Percentiles rank a stretch among this genome's conserved stretches.
These are phyloP conservation scores for Piper betle DNA, from an alignment of 164 flowering plant species.

Conservation along the genomic window DNA sequence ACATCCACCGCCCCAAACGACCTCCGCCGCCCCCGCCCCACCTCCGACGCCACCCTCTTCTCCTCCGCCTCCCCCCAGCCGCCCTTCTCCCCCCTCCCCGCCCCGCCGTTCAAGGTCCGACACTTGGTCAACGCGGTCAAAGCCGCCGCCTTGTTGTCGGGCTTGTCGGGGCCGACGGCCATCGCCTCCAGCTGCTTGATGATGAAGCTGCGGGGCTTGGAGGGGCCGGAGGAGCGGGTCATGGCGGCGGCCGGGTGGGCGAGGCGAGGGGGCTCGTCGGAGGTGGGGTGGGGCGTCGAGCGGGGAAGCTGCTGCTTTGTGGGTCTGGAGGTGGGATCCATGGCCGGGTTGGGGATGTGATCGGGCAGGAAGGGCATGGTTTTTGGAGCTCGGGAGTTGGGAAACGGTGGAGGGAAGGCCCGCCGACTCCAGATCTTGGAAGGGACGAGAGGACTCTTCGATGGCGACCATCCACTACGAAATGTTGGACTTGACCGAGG, in stretches of 20 bases:
- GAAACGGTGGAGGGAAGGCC: too few relatives aligned
- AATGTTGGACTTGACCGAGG: too few relatives aligned
- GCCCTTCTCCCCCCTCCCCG: conserved; percentile 13
- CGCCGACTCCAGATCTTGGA: too few relatives aligned
- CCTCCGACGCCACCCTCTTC: conserved; percentile 10
- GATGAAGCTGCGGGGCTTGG: conserved; percentile 7
- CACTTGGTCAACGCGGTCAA: background rate
- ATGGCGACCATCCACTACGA: too few relatives aligned
- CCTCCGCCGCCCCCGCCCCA: conserved; percentile 33
- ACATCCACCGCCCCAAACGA: conserved; percentile 36
- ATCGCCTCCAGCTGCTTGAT: background rate
- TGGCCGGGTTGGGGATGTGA: too few relatives aligned
- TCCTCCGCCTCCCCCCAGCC: conserved; percentile 4
- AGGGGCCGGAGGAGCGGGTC: conserved; percentile 25
- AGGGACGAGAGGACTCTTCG: too few relatives aligned
- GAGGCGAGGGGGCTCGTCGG: too few relatives aligned
- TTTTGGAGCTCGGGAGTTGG: too few relatives aligned
- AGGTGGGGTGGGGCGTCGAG: too few relatives aligned
- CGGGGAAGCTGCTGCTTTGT: too few relatives aligned
- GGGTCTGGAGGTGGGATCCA: too few relatives aligned
- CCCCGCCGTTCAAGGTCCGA: conserved; percentile 6
- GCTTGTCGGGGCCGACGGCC: background rate
- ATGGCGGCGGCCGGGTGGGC: conserved; percentile 2
- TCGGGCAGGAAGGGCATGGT: too few relatives aligned
- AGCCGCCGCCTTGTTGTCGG: background rate